Evolutionary conservation across 1,284 basidiomycete genomes (phyloP), one percentile per base, ranked within the genome.

Genomic region (Ustilago esculenta): DNA sequence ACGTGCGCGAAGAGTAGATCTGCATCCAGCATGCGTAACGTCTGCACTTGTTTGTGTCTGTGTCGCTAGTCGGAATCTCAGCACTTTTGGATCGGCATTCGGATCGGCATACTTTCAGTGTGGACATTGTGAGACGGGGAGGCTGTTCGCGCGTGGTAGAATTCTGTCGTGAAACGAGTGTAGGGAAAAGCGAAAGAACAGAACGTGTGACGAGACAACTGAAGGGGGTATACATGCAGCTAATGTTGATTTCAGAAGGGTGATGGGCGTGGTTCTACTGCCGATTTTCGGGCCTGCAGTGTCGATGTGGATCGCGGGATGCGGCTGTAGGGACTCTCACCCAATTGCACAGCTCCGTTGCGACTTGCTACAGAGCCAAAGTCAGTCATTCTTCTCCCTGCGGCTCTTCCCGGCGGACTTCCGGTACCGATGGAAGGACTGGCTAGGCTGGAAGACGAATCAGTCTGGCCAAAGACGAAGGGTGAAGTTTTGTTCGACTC

Each of bases 1-100:
- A 77, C 36, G 75, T 77, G 1, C 44, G 67, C 3, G 72, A 76
- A 4, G 72, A 66, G 35, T 71, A 27, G 24, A 25, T 36, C 25
- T 48, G 30, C 21, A 35, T 17, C 7, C 12, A 12, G 27, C 27
- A n/a, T n/a, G n/a, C n/a, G n/a, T n/a, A n/a, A n/a, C n/a, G n/a
- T n/a, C n/a, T n/a, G n/a, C n/a, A n/a, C n/a, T n/a, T n/a, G n/a
- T n/a, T n/a, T n/a, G n/a, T n/a, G n/a, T n/a, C n/a, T n/a, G n/a
- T n/a, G n/a, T n/a, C n/a, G n/a, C n/a, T n/a, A n/a, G n/a, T n/a
- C n/a, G n/a, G n/a, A n/a, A n/a, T n/a, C n/a, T n/a, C n/a, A n/a
- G n/a, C n/a, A n/a, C n/a, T n/a, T n/a, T n/a, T n/a, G n/a, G n/a
- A n/a, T n/a, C n/a, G n/a, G n/a, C n/a, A n/a, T n/a, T n/a, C n/a